Evolutionary conservation across 139 green algal species (phyloP), one percentile per base, ranked within the genome.

Genomic region (Astrephomene gubernaculifera): DNA sequence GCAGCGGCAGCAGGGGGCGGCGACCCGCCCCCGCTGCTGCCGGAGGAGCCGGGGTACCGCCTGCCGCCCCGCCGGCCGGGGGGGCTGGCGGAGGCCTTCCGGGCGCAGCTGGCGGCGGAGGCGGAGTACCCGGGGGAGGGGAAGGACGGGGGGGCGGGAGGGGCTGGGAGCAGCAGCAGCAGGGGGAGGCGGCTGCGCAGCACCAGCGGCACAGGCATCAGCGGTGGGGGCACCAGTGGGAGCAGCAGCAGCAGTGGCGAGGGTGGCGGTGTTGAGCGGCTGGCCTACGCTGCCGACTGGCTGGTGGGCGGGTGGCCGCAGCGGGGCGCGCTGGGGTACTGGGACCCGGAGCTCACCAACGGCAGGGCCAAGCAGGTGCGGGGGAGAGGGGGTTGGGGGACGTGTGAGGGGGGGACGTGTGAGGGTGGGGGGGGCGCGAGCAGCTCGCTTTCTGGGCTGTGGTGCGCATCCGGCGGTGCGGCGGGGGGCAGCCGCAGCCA

Each of bases 201-300:
- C 33, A 21, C 24, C 7, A 10, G 65, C 65, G 44, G 65, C 10
- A 45, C 2, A 19, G 65, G 8, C 14, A 9, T 1, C 17, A 1
- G 35, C 35, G 7, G 35, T n/a, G n/a, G n/a, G n/a, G n/a, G n/a
- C n/a, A 27, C 39, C 29, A 36, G 29, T 52, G 65, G 7, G 9
- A 24, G 65, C 36, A 36, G 36, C 12, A 36, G 35, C 35, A 24
- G 36, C 8, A 19, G 65, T 19, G 39, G 39, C 25, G 39, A 25
- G 24, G 39, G 7, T 10, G 65, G 2, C 33, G 36, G 17, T 33
- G 33, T 82, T 54, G 79, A 86, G 79, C 35, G 29, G 65, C 14
- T 86, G 5, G 65, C 67, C 35, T 86, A 79, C 19, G 79, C 79
- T 7, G 49, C 79, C 3, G 79, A 86, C 65, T 86, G 64, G 65